A percentile compares a stretch with the other conserved stretches of the same genome.
phyloP scores from a whole-genome alignment of 495 filamentous ascomycete genomes.

The Penicillium lagena region DNA sequence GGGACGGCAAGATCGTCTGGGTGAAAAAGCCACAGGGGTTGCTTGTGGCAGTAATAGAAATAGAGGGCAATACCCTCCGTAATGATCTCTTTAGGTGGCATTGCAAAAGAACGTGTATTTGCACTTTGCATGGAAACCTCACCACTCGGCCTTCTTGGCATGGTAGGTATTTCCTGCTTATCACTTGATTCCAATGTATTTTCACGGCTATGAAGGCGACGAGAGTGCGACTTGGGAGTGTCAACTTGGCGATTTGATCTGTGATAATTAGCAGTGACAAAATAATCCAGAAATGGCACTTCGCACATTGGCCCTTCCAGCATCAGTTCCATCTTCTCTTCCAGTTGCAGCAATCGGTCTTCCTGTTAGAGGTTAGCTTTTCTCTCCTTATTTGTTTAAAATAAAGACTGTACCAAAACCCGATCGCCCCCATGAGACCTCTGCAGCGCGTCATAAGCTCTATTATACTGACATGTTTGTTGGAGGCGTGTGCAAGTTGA shows the following conservation, averaged over 20 bases:
- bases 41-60: slow-evolving; percentile 37
- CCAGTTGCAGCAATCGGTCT: slow-evolving; percentile 32
- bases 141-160: slow-evolving; percentile 2
- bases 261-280: slow-evolving; percentile 6
- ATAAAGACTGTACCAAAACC: slow-evolving; percentile 13
- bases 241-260: slow-evolving; percentile 8
- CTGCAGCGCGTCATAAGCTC: slow-evolving; percentile 8
- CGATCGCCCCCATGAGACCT: slow-evolving; percentile 5
- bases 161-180: background rate
- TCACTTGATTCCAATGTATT: slow-evolving; percentile 2
- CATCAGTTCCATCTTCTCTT: slow-evolving; percentile 36
- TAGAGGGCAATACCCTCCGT: slow-evolving; percentile 26
- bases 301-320: slow-evolving; percentile 24
- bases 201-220: slow-evolving; percentile 1
- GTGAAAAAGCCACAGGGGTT: slow-evolving; percentile 40
- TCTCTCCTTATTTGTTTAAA: no score
- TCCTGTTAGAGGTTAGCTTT: slow-evolving; percentile 12
- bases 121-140: slow-evolving; percentile 6
- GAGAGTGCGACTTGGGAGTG: slow-evolving; percentile 3
- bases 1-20: slow-evolving; percentile 22
- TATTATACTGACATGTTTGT: slow-evolving; percentile 32
- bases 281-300: background rate
- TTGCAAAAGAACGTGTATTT: slow-evolving; percentile 10
- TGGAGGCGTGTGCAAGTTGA: slow-evolving; percentile 35
- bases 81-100: slow-evolving; percentile 17